Evolutionary conservation across 768 basidiomycete species (phyloP).

Genomic region (Leucocoprinus birnbaumii): DNA sequence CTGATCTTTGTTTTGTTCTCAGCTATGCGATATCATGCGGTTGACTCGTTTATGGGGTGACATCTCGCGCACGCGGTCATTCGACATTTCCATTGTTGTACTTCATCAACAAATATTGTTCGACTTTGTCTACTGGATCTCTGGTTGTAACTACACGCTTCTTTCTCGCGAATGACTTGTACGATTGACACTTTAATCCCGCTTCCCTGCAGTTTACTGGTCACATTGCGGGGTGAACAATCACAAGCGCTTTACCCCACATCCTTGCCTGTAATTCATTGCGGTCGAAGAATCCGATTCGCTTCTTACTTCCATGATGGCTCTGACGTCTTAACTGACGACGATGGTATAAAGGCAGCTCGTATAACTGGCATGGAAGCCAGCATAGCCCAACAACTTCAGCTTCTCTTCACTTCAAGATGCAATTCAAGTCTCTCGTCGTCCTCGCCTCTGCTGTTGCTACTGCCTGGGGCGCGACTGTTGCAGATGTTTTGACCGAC

Average conservation of each 20-base stretch:
- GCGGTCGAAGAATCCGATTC: neutral
- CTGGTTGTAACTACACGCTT: neutral
- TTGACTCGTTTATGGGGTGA: neutral
- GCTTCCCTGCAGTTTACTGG: neutral
- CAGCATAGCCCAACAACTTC: neutral
- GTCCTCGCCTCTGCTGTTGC: conserved; percentile 23
- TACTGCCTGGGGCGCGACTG: conserved; percentile 20
- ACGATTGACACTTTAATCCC: neutral
- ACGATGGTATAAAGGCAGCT: neutral
- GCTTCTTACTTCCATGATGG: neutral
- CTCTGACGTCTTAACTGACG: too few relatives aligned
- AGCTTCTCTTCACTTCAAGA: conserved; percentile 4
- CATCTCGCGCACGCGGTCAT: neutral
- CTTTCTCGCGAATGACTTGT: neutral
- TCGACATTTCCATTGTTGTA: too few relatives aligned
- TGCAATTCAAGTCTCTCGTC: conserved; percentile 26
- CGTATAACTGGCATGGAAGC: neutral
- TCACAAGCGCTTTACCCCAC: neutral
- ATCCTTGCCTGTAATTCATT: neutral
- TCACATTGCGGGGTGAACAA: neutral
- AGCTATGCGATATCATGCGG: neutral
- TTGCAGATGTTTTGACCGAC: conserved; percentile 27
- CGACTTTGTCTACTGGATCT: neutral
- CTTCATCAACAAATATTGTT: too few relatives aligned
- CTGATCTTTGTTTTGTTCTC: neutral